Evolutionary conservation across 2,329 filamentous ascomycete genomes (phyloP).

Genomic region (Colletotrichum sp.): DNA sequence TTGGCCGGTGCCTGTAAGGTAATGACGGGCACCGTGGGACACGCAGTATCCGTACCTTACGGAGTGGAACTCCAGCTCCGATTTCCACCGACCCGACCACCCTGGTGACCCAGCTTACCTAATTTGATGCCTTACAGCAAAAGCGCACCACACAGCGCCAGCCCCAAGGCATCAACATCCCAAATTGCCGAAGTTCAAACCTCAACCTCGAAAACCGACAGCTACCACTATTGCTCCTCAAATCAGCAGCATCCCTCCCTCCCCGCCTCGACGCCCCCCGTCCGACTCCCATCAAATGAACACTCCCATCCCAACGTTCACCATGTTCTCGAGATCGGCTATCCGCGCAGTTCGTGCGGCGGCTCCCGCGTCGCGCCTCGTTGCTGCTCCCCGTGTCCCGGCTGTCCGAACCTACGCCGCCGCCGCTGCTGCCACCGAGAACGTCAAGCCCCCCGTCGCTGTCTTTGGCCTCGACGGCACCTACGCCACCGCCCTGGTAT

Average conservation of each 20-base stretch:
- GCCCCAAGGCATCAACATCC: constrained; percentile 42
- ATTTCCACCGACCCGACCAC: constrained; percentile 13
- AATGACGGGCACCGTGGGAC: neutral
- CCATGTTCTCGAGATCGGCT: constrained; percentile 66
- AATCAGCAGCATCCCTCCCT: constrained; percentile 18
- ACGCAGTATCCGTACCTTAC: too few species aligned
- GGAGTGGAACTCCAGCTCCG: constrained; percentile 7
- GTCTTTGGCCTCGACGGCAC: constrained; percentile 97
- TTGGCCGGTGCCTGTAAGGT: neutral
- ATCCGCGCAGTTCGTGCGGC: constrained; percentile 60
- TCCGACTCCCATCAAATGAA: constrained; percentile 15
- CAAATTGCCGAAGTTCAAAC: constrained; percentile 44
- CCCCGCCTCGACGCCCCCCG: constrained; percentile 21
- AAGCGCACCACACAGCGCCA: neutral
- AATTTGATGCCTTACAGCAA: constrained; percentile 40
- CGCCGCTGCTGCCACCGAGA: constrained; percentile 66
- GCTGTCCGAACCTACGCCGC: constrained; percentile 74
- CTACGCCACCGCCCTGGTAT: constrained; percentile 97
- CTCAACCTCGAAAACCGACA: constrained; percentile 36
- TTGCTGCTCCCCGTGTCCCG: constrained; percentile 59
- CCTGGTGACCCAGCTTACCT: constrained; percentile 2
- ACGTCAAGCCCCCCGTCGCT: constrained; percentile 83
- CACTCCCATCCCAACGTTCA: constrained; percentile 25
- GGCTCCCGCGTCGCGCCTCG: constrained; percentile 58
- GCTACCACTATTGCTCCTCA: constrained; percentile 13